These are phyloP conservation scores for Leccinum incarnatum DNA, from an alignment of 768 basidiomycete species.

Conservation along the genomic window DNA sequence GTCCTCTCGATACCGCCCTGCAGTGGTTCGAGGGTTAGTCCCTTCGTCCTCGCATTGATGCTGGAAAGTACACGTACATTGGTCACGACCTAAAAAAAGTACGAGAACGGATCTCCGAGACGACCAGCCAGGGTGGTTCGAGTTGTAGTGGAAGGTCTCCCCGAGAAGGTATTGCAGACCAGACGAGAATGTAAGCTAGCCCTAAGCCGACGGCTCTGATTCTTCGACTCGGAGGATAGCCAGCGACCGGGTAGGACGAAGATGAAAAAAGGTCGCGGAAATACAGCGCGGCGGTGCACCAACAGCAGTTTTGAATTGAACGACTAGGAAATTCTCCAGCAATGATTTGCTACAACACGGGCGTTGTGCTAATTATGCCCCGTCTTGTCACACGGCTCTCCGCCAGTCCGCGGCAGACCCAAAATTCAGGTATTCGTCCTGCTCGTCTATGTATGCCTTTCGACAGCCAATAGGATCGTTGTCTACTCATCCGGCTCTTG, in stretches of 20 bases:
- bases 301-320: background rate
- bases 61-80: conserved; percentile 21
- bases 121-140: conserved; percentile 24
- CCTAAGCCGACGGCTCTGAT: conserved; percentile 5
- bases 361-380: conserved; percentile 9
- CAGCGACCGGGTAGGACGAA: background rate
- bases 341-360: background rate
- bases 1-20: conserved; percentile 28
- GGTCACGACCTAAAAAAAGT: conserved; percentile 6
- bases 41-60: background rate
- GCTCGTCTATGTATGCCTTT: conserved; percentile 41
- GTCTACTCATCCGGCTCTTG: conserved; percentile 14
- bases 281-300: background rate
- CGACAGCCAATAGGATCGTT: conserved; percentile 57
- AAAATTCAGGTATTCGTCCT: conserved; percentile 4
- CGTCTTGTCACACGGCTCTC: background rate
- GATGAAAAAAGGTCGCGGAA: conserved; percentile 2
- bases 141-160: conserved; percentile 4
- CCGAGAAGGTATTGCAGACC: conserved; percentile 4
- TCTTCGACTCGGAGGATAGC: conserved; percentile 7
- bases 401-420: background rate
- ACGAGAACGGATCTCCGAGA: conserved; percentile 10
- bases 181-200: conserved; percentile 8
- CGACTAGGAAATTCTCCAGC: background rate
- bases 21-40: conserved; percentile 17